Percentiles rank a stretch among this genome's conserved stretches.
Evolutionary conservation across 176 grass and related monocot species (phyloP).

Genomic region (Lolium multiflorum): DNA sequence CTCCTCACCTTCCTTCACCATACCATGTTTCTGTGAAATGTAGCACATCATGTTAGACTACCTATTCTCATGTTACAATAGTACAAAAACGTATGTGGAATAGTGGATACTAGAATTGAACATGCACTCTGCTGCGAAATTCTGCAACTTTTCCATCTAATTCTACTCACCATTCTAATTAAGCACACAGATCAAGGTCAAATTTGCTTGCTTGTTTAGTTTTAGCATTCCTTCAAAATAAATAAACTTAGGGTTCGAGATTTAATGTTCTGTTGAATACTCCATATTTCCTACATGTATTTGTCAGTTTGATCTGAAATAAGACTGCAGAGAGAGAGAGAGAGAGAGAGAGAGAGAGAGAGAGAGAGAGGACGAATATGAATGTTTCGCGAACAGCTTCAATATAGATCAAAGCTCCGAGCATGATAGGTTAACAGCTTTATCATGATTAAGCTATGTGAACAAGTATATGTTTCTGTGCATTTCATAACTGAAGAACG

Average conservation of each 20-base stretch:
- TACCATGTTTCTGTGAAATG: slow-evolving; percentile 81
- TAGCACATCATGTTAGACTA: slow-evolving; percentile 34
- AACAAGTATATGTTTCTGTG: neutral
- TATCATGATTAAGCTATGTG: neutral
- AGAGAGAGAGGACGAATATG: neutral
- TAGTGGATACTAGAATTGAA: slow-evolving; percentile 5
- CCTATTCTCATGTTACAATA: slow-evolving; percentile 5
- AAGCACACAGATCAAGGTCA: slow-evolving; percentile 16
- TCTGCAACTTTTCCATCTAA: neutral
- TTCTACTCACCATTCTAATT: slow-evolving; percentile 5
- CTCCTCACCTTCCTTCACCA: slow-evolving; percentile 91
- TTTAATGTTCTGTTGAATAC: neutral
- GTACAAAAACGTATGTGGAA: neutral
- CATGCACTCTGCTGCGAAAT: neutral
- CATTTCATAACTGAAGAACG: slow-evolving; percentile 14
- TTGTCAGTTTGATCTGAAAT: slow-evolving; percentile 9
- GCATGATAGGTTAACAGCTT: neutral
- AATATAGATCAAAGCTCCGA: neutral
- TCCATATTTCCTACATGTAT: slow-evolving; percentile 12
- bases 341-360: neutral
- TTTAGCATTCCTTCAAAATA: slow-evolving; percentile 8
- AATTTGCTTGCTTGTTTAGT: slow-evolving; percentile 9
- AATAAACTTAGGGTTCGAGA: neutral
- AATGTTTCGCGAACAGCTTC: neutral
- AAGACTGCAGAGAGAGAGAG: neutral